These are phyloP conservation scores for Lichtheimia ramosa DNA, from an alignment of 371 early-diverging fungal species.

Conservation along the genomic window DNA sequence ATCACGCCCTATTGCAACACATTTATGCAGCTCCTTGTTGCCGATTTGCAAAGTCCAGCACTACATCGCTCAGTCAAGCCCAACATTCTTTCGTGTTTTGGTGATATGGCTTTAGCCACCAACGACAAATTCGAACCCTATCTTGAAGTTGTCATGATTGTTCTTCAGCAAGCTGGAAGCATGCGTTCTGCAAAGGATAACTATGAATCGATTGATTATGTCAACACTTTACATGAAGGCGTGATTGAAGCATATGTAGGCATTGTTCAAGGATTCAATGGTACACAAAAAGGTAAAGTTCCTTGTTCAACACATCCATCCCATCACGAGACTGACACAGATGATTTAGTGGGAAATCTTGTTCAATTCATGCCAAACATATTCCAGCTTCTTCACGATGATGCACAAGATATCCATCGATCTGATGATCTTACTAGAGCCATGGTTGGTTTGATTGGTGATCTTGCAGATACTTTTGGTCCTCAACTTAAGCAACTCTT, in stretches of 20 bases:
- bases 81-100: conserved; percentile 91
- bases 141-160: conserved; percentile 77
- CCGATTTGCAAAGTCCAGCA: conserved; percentile 68
- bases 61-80: conserved; percentile 89
- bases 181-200: conserved; percentile 66
- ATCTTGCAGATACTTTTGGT: conserved; percentile 77
- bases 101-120: conserved; percentile 96
- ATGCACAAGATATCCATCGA: conserved; percentile 58
- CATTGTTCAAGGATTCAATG: conserved; percentile 88
- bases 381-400: conserved; percentile 66
- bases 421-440: conserved; percentile 66
- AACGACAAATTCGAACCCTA: conserved; percentile 86
- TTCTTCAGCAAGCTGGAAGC: conserved; percentile 78
- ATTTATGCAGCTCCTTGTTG: conserved; percentile 81
- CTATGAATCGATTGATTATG: conserved; percentile 82
- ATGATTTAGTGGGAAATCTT: conserved; percentile 29
- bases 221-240: conserved; percentile 79
- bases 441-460: conserved; percentile 84
- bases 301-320: conserved; percentile 36
- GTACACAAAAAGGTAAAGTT: conserved; percentile 58
- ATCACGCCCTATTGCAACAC: conserved; percentile 74
- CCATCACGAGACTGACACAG: neutral
- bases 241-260: conserved; percentile 96
- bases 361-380: conserved; percentile 64
- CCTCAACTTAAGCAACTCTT: conserved; percentile 68